Evolutionary conservation across 768 basidiomycete species (phyloP).

Genomic region (Leucosporidium scottii): DNA sequence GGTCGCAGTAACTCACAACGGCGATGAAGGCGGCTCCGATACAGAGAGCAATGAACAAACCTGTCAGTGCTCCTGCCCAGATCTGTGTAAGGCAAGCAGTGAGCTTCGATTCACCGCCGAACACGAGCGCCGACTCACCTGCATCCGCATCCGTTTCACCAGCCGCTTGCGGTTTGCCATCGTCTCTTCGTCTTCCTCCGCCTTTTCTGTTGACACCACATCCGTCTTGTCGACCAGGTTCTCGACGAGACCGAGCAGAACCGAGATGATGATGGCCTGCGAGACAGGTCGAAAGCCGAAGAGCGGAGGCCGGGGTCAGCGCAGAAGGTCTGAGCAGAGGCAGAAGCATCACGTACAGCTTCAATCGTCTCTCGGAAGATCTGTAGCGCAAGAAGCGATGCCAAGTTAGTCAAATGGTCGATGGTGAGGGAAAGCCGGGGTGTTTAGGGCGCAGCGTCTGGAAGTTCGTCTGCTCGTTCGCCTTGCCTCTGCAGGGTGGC

Average conservation of each 20-base stretch:
- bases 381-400: background rate
- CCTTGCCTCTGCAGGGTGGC: no score
- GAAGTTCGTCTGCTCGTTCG: no score
- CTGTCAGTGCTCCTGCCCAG: slow-evolving; percentile 49
- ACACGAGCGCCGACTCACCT: background rate
- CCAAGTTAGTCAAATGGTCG: background rate
- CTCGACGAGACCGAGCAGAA: slow-evolving; percentile 83
- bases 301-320: background rate
- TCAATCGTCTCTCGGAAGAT: slow-evolving; percentile 65
- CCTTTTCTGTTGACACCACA: no score
- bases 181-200: background rate
- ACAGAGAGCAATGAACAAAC: slow-evolving; percentile 66
- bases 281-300: background rate
- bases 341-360: slow-evolving; percentile 67
- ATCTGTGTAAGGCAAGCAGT: slow-evolving; percentile 17
- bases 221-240: slow-evolving; percentile 53
- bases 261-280: slow-evolving; percentile 68
- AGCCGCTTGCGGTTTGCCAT: slow-evolving; percentile 6
- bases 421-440: background rate
- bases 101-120: slow-evolving; percentile 30
- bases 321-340: slow-evolving; percentile 56
- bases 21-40: slow-evolving; percentile 53
- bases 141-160: background rate
- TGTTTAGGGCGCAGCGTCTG: no score
- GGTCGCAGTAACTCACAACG: slow-evolving; percentile 61